Conservation (phyloP, 768 basidiomycete species). For the Trametes coccinea region DNA sequence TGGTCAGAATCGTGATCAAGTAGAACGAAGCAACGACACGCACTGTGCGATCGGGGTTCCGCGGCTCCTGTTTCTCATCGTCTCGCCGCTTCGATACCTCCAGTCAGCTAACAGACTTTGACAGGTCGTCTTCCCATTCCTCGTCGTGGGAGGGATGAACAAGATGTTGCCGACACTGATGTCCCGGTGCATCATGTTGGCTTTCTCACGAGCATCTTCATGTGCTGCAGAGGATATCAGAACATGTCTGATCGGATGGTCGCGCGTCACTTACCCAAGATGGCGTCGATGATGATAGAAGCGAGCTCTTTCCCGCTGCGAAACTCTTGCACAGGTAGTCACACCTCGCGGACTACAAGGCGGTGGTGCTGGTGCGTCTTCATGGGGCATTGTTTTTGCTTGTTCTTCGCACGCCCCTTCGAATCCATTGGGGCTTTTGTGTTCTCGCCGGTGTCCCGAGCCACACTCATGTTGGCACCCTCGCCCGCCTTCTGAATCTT, state of each 20-base stretch:
- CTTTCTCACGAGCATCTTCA: background rate
- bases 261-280: background rate
- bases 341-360: background rate
- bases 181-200: conserved; percentile 1
- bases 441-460: too few species aligned
- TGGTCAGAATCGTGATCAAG: too few species aligned
- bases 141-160: background rate
- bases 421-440: too few species aligned
- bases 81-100: background rate
- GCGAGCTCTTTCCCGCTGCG: background rate
- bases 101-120: conserved; percentile 4
- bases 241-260: too few species aligned
- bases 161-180: conserved; percentile 16
- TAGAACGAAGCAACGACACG: background rate
- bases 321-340: background rate
- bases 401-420: too few species aligned
- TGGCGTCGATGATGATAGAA: background rate
- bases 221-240: background rate
- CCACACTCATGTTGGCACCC: too few species aligned
- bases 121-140: background rate
- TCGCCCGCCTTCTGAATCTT: too few species aligned
- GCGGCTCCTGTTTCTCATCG: background rate
- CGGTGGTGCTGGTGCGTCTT: background rate
- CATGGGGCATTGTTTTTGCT: background rate
- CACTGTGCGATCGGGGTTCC: background rate